Base-by-base conservation (phyloP, 352 stramenopile genomes). In the Blastocystis sp. region DNA sequence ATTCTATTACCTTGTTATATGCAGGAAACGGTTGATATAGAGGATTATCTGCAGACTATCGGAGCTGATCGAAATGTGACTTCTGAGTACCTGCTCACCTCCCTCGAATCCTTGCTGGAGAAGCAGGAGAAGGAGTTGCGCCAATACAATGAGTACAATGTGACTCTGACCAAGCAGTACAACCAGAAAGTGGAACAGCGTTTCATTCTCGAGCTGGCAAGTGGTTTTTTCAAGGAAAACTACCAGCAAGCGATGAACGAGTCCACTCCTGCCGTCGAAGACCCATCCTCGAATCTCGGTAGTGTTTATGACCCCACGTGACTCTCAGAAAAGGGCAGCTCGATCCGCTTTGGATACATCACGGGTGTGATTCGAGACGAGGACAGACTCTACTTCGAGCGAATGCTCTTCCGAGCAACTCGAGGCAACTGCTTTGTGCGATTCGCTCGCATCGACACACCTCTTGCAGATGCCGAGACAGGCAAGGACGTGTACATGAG, bases 361-460 rank as follows among this genome's bases (percentile, higher is more conserved):
- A 41, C 68, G 26, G 96, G 96, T 8, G 95, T 98, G 0, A 93
- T 98, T 20, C 93, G 94, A 0, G 94, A 94, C 3, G 95, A 98
- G 89, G 95, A 98, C 90, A 94, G 95, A 26, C 90, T 94, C 66
- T 96, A 97, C 88, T 99, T 99, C 90, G 96, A 98, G 91, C 92
- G 97, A 54, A 98, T 98, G 96, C 94, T 99, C 76, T 99, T 98
- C 92, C 95, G 96, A 53, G 96, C 95, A 39, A 98, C 97, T 23
- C 94, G 96, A n/a, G 96, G 96, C 80, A 99, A 99, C 92, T 98
- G 96, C 92, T 98, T 98, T 87, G 94, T 97, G 47, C 94, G 96
- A 29, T 98, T 98, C 92, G 96, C 95, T 20, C 93, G 95, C 15
- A 98, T 99, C 90, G 94, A 98, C 43, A 93, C 96, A 90, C 92